These are phyloP conservation scores for Miscanthus lutarioriparius DNA, from an alignment of 176 grass and related monocot species.

Conservation along the genomic window DNA sequence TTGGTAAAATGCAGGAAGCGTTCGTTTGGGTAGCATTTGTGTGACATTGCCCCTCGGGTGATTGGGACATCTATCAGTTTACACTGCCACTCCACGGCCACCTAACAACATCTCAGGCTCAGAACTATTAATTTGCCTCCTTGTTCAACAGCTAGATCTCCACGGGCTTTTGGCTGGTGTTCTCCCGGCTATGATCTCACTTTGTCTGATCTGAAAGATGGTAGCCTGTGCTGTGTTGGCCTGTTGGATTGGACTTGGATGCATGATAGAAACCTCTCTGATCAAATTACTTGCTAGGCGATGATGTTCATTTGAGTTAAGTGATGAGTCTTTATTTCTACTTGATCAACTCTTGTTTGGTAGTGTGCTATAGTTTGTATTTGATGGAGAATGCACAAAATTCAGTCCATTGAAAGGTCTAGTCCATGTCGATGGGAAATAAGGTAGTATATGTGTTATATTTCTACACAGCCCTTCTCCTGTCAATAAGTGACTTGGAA, in stretches of 20 bases:
- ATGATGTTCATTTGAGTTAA: not conserved
- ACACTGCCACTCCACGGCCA: not conserved
- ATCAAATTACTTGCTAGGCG: constrained; percentile 16
- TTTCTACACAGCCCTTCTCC: not conserved
- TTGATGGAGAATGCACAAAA: not conserved
- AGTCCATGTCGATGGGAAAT: too few relatives aligned
- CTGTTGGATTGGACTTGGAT: not conserved
- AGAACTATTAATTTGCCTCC: not conserved
- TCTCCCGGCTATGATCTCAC: not conserved
- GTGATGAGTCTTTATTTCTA: not conserved
- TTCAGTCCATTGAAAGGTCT: not conserved
- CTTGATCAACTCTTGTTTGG: not conserved
- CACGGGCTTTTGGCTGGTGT: not conserved
- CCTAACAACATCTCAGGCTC: not conserved
- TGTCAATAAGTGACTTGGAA: not conserved
- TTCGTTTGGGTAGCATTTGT: not conserved
- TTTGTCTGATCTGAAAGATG: not conserved
- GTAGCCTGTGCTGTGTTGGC: not conserved
- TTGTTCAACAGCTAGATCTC: not conserved
- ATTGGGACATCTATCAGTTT: not conserved
- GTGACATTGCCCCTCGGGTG: not conserved
- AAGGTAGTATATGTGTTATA: not conserved
- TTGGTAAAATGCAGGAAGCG: not conserved
- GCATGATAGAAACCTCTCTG: not conserved
- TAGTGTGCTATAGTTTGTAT: not conserved